Evolutionary conservation across 306 rosid species (phyloP), one percentile per base, ranked within the genome.

Genomic region (Chamaecrista fasciculata): DNA sequence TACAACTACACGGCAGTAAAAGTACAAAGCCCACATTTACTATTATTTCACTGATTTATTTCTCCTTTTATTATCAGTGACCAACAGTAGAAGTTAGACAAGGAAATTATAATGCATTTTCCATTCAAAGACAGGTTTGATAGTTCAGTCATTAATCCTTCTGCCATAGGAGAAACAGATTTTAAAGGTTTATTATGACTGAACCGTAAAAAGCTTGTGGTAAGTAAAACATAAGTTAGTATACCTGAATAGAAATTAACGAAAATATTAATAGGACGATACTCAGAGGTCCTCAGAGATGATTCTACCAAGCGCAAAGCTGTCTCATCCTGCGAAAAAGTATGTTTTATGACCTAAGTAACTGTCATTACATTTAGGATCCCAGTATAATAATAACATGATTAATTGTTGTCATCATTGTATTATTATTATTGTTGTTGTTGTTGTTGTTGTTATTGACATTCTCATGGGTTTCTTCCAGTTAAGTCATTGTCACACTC

Each of bases 231-330:
- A 51, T 44, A n/a, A n/a, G n/a, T 66, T 33, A 31, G 53, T 29
- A 73, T 37, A 90, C 98, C 97, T 80, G 98, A 90, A 78, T 90
- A 93, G 76, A 83, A 93, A 70, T 88, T 85, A 63, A 93, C 86
- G 26, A 86, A 90, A 74, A 93, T 53, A 75, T 82, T 90, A 84
- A 90, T 83, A 28, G 97, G 94, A 20, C 98, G 89, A 80, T 88
- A 85, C 70, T 90, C 96, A 4, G 90, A 81, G 59, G 94, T 90
- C 62, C 84, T 65, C 36, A 85, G 65, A 36, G 96, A 85, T 67
- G 92, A 55, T 77, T 80, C 86, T 70, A 85, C 97, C 72, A 90
- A 65, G 66, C 97, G 89, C 81, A 88, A 21, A 50, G 97, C 92
- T 9, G 97, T 80, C 81, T 93, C 98, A 72, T 93, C 98, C 97